Percentiles rank a stretch among this genome's conserved stretches.
These are phyloP conservation scores for Kwoniella newhampshirensis DNA, from an alignment of 768 basidiomycete species.

Conservation along the genomic window DNA sequence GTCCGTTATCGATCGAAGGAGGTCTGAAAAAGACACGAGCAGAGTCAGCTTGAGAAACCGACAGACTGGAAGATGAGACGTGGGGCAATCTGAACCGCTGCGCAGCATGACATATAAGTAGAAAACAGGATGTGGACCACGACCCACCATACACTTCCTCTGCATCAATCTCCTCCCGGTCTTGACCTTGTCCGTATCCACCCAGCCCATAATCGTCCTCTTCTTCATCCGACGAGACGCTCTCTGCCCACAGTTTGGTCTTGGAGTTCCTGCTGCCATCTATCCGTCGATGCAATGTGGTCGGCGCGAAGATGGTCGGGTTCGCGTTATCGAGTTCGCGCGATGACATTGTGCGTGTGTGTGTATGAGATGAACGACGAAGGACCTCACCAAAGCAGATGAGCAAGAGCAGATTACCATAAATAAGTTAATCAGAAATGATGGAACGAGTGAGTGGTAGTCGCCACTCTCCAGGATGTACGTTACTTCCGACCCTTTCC, in stretches of 20 bases:
- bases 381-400: too few relatives aligned
- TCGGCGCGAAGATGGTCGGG: conserved; percentile 69
- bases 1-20: conserved; percentile 87
- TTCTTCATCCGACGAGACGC: conserved; percentile 56
- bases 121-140: too few relatives aligned
- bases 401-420: too few relatives aligned
- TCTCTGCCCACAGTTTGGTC: conserved; percentile 46
- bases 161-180: conserved; percentile 66
- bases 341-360: conserved; percentile 29
- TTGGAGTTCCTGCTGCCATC: conserved; percentile 55
- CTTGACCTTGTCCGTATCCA: conserved; percentile 56
- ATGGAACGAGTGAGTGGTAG: too few relatives aligned
- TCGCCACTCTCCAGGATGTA: neutral
- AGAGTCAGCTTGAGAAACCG: too few relatives aligned
- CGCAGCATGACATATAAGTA: neutral
- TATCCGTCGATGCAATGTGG: conserved; percentile 20
- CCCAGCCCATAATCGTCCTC: conserved; percentile 54
- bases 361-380: too few relatives aligned
- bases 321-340: conserved; percentile 70
- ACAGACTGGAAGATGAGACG: too few relatives aligned
- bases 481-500: conserved; percentile 11
- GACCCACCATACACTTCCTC: conserved; percentile 85
- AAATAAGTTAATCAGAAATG: too few relatives aligned
- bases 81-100: too few relatives aligned
- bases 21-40: too few relatives aligned